A percentile compares a stretch with the other conserved stretches of the same genome.
These are phyloP conservation scores for Neofusicoccum sp. DNA, from an alignment of 2,329 filamentous ascomycete species.

Conservation along the genomic window DNA sequence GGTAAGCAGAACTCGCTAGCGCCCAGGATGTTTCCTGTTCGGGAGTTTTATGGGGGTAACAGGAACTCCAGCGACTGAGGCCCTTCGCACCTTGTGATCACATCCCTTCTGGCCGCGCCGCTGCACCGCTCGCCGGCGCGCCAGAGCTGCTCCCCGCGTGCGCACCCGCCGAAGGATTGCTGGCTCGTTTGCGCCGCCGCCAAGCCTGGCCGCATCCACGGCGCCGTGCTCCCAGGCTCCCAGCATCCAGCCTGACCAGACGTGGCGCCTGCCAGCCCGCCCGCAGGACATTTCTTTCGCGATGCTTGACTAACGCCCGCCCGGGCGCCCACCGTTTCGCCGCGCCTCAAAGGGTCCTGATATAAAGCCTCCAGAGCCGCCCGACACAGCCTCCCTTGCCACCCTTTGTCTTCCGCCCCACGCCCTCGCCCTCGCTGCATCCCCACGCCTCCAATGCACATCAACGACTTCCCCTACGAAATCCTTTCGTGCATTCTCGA, in stretches of 20 bases:
- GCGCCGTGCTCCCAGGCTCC: neutral
- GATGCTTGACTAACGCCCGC: slow-evolving; percentile 7
- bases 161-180: neutral
- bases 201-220: neutral
- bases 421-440: neutral
- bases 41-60: slow-evolving; percentile 18
- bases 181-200: neutral
- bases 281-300: no score
- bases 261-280: no score
- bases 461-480: slow-evolving; percentile 53
- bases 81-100: slow-evolving; percentile 18
- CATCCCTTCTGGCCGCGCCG: neutral
- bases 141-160: neutral
- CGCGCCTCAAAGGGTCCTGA: slow-evolving; percentile 11
- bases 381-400: neutral
- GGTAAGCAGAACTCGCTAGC: slow-evolving; percentile 17
- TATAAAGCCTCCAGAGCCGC: slow-evolving; percentile 18
- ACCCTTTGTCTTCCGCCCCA: slow-evolving; percentile 7
- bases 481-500: slow-evolving; percentile 53
- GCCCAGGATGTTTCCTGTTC: slow-evolving; percentile 12
- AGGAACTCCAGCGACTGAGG: slow-evolving; percentile 10
- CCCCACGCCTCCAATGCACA: slow-evolving; percentile 37
- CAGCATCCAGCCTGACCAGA: neutral
- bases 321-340: neutral
- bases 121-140: neutral